These are phyloP conservation scores for Phytophthora pini DNA, from an alignment of 352 stramenopile genomes.

Conservation along the genomic window DNA sequence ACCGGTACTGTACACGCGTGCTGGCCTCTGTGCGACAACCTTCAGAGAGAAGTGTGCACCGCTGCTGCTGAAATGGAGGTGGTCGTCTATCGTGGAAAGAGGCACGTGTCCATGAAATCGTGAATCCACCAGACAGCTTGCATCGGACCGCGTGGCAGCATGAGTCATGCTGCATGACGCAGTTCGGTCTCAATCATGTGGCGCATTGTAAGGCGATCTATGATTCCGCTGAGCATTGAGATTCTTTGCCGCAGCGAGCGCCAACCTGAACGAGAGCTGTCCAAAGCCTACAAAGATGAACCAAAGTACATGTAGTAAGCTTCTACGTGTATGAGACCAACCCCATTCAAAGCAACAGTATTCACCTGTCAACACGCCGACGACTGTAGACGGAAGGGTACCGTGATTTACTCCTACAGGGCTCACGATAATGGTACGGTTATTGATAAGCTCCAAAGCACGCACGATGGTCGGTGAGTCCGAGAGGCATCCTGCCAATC, in stretches of 20 bases:
- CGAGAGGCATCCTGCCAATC: constrained; percentile 29
- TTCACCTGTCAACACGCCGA: constrained; percentile 47
- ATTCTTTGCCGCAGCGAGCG: constrained; percentile 24
- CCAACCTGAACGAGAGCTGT: constrained; percentile 22
- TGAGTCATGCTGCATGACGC: neutral
- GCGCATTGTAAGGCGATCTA: neutral
- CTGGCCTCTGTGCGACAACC: too few relatives aligned
- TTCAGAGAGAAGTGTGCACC: too few relatives aligned
- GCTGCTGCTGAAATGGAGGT: too few relatives aligned
- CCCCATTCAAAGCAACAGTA: neutral
- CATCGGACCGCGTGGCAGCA: neutral
- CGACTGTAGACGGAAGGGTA: constrained; percentile 35
- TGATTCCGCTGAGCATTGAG: constrained; percentile 4
- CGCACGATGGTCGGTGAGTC: constrained; percentile 42
- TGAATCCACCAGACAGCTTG: neutral
- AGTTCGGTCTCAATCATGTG: neutral
- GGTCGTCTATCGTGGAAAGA: neutral
- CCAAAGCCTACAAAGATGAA: constrained; percentile 19
- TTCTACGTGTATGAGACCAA: neutral
- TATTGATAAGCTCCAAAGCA: constrained; percentile 39
- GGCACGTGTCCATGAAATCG: constrained; percentile 5
- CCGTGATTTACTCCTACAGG: constrained; percentile 42
- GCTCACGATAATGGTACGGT: constrained; percentile 42
- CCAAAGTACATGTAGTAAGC: neutral
- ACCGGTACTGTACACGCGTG: too few relatives aligned